These are phyloP conservation scores for Colletotrichum simmondsii DNA, from an alignment of 2,329 filamentous ascomycete genomes.

Conservation along the genomic window DNA sequence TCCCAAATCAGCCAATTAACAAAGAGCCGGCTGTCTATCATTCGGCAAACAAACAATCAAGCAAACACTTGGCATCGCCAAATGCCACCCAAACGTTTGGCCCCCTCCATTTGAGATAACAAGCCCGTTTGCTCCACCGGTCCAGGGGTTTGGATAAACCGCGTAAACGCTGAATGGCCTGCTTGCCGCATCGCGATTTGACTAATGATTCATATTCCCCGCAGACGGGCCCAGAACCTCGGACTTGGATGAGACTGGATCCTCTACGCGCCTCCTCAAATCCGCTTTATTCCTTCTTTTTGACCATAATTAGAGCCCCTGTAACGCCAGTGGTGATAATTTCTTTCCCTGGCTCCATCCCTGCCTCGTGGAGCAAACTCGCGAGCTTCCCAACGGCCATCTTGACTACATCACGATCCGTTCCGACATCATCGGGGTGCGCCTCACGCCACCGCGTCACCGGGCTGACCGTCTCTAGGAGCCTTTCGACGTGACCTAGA, in stretches of 20 bases:
- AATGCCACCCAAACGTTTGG: neutral
- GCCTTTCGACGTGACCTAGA: conserved; percentile 48
- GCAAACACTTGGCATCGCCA: neutral
- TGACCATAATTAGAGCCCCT: conserved; percentile 44
- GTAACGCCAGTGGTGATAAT: conserved; percentile 37
- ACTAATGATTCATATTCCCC: neutral
- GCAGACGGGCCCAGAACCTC: neutral
- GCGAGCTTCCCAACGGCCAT: conserved; percentile 42
- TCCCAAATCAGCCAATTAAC: neutral
- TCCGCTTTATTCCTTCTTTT: conserved; percentile 37
- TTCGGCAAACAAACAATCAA: neutral
- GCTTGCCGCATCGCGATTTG: neutral
- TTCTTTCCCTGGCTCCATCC: conserved; percentile 48
- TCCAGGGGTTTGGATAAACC: neutral
- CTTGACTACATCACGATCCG: conserved; percentile 51
- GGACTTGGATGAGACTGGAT: neutral
- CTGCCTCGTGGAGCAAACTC: conserved; percentile 43
- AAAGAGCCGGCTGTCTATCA: neutral
- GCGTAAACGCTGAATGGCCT: too few relatives aligned
- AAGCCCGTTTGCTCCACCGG: neutral
- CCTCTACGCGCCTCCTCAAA: neutral
- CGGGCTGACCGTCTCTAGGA: conserved; percentile 50
- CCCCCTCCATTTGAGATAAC: too few relatives aligned
- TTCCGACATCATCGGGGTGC: conserved; percentile 51
- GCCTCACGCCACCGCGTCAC: conserved; percentile 57